Evolutionary conservation across 2,329 filamentous ascomycete species (phyloP).

Genomic region (Pseudohalonectria lignicola): DNA sequence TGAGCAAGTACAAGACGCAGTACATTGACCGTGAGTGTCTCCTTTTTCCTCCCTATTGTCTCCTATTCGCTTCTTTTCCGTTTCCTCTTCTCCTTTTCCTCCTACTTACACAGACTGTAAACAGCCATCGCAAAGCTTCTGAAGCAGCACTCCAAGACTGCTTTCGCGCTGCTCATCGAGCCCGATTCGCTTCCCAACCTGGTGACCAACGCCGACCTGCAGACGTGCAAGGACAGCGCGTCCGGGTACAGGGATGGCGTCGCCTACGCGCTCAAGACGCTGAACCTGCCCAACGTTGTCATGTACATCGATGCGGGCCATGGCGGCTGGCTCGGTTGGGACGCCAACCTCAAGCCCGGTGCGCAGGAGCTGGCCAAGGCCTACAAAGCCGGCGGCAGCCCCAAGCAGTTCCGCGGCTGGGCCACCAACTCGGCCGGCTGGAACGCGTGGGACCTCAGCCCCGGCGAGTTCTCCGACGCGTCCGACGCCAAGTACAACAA

Average conservation of each 20-base stretch:
- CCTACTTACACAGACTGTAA: too few relatives aligned
- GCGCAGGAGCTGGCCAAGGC: constrained; percentile 26
- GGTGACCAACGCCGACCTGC: constrained; percentile 45
- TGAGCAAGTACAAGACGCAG: constrained; percentile 27
- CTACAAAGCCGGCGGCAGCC: constrained; percentile 24
- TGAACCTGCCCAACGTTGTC: constrained; percentile 50
- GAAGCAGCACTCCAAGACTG: constrained; percentile 40
- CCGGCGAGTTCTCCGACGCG: constrained; percentile 28
- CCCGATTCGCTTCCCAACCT: constrained; percentile 53
- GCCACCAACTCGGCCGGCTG: constrained; percentile 28
- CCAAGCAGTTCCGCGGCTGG: constrained; percentile 24
- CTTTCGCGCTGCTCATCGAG: constrained; percentile 34
- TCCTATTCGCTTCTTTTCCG: background rate
- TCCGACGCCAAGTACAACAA: constrained; percentile 27
- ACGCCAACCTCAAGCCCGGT: constrained; percentile 37
- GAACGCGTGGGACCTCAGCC: constrained; percentile 25
- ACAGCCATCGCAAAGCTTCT: constrained; percentile 37
- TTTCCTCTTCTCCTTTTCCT: background rate
- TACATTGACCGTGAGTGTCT: constrained; percentile 25
- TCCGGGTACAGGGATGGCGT: constrained; percentile 42
- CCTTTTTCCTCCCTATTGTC: background rate
- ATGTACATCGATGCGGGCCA: constrained; percentile 56
- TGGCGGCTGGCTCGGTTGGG: constrained; percentile 54
- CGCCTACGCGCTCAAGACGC: constrained; percentile 41
- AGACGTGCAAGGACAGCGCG: constrained; percentile 41